Evolutionary conservation across 2,329 filamentous ascomycete genomes (phyloP), one percentile per base, ranked within the genome.

Genomic region (Lasiodiplodia sp.): DNA sequence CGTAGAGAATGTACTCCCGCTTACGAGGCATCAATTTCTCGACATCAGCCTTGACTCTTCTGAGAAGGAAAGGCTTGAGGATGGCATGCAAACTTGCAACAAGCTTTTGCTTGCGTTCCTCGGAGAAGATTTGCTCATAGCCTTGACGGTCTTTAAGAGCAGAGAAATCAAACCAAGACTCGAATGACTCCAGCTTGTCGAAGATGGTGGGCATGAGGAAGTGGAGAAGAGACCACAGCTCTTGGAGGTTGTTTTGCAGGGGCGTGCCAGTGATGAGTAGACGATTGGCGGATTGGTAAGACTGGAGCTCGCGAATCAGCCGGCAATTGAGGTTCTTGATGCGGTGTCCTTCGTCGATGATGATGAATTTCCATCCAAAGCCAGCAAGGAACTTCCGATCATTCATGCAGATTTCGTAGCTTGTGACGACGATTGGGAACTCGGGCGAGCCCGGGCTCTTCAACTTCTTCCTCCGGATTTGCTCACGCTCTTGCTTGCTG

Each of bases 311-410:
- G 58, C 93, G 91, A 71, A 98, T 97, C 0, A 99, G 85, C 69
- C 93, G 92, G 37, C 95, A 96, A 62, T 98, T 94, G 71, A 97
- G 91, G 72, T 99, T 99, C 83, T 99, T 99, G 86, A 99, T 90
- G 1, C 96, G 91, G 77, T 99, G 96, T 0, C 96, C 96, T 81
- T 99, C 96, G 73, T 99, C 95, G 70, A 99, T 97, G 72, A 99
- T 96, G 75, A 99, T 97, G 73, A 97, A 97, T 66, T 96, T 93
- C 96, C 96, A 99, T 44, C 94, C 91, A 68, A 97, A 95, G 68
- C 91, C 91, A 0, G 89, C 89, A 5, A 99, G 82, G 44, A 90
- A 90, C 65, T 93, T 91, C 47, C 92, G 89, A 76, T 99, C 96
- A 73, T 93, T 91, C 81, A 99, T 90, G 66, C 96, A 94, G 76